Base-by-base conservation (phyloP, 164 flowering plant species). In the Magnolia sinica region DNA sequence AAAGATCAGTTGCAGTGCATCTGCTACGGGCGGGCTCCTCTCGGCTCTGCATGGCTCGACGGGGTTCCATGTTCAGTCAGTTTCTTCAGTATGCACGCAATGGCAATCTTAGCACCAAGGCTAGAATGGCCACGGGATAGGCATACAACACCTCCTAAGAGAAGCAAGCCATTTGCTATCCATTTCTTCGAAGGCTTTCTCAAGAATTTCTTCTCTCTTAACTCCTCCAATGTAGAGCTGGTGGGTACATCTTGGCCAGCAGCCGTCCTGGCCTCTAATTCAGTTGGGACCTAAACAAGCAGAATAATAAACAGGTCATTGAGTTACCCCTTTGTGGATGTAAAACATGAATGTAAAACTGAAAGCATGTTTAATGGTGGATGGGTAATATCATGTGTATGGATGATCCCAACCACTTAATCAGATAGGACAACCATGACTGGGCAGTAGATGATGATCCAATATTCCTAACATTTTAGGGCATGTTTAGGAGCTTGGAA, bases 11-110 rank as follows among this genome's bases (percentile, higher is more conserved):
- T 11, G 61, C 61, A 55, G 11, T 55, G 13, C 13, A 55, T 16
- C 3, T 55, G 45, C 23, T 29, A 27, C 16, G 18, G 18, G 1
- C n/a, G 16, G 61, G 50, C 50, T 65, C 52, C 24, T 63, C 80
- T 80, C 64, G 76, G 73, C 68, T 73, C 75, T 63, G 64, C 80
- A 77, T 75, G 83, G 71, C 76, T 68, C 14, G 91, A 69, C 31
- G 85, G 61, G 11, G 84, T 78, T 76, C 81, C 83, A 27, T 82
- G 91, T 78, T 90, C 86, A 1, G 81, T 66, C 20, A 95, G 82
- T 84, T 92, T 95, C 64, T 84, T 92, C 76, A 92, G 73, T 45
- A 96, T 80, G 79, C 86, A 92, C 18, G 92, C 92, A 87, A 90
- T 79, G 73, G 88, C 94, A 74, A 94, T 84, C 81, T 90, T 94